These are phyloP conservation scores for Nothophytophthora sp. DNA, from an alignment of 352 stramenopile genomes.

Conservation along the genomic window DNA sequence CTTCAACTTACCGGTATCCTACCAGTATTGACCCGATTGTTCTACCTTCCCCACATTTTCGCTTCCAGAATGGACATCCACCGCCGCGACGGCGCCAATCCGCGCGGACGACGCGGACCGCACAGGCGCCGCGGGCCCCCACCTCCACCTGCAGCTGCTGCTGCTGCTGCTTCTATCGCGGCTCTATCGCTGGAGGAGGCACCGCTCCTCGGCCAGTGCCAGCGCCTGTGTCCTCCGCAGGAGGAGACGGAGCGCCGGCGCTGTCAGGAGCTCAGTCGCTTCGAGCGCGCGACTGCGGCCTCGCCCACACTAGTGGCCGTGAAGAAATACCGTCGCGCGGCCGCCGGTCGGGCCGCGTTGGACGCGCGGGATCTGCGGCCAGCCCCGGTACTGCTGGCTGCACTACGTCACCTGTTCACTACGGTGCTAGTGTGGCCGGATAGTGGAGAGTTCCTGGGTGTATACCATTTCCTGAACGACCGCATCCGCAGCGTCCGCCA, in stretches of 20 bases:
- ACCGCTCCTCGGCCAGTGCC: constrained; percentile 30
- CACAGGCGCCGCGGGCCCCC: too few relatives aligned
- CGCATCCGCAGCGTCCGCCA: constrained; percentile 71
- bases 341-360: constrained; percentile 36
- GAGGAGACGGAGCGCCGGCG: constrained; percentile 35
- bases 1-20: too few relatives aligned
- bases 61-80: too few relatives aligned
- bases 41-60: too few relatives aligned
- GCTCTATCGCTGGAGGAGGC: constrained; percentile 4
- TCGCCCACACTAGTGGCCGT: constrained; percentile 22
- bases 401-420: constrained; percentile 46
- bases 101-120: too few relatives aligned
- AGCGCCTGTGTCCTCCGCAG: constrained; percentile 27
- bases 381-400: constrained; percentile 33
- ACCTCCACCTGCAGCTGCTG: background rate
- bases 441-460: constrained; percentile 53
- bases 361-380: constrained; percentile 33
- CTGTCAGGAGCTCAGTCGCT: constrained; percentile 47
- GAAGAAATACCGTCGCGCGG: constrained; percentile 60
- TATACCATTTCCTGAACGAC: constrained; percentile 80
- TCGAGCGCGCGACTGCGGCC: constrained; percentile 26
- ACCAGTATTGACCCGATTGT: too few relatives aligned
- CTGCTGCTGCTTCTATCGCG: background rate
- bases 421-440: constrained; percentile 33
- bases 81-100: too few relatives aligned